These are phyloP conservation scores for Oxalis stricta DNA, from an alignment of 441 rosid species.

Conservation along the genomic window DNA sequence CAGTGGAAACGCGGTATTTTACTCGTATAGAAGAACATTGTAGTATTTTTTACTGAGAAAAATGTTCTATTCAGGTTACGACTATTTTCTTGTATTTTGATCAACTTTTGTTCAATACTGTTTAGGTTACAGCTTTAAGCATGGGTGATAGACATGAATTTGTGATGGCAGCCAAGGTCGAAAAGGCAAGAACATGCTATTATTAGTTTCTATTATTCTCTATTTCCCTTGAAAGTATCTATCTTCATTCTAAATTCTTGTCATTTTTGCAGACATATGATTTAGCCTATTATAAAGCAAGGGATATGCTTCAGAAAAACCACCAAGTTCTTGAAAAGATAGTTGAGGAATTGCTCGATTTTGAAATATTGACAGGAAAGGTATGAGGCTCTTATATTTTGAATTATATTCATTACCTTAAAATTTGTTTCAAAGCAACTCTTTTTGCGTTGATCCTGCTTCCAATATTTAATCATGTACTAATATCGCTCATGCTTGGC, in stretches of 20 bases:
- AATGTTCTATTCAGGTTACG: neutral
- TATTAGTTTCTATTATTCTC: neutral
- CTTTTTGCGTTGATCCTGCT: neutral
- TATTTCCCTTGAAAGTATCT: neutral
- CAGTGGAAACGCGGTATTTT: conserved; percentile 58
- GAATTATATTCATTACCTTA: neutral
- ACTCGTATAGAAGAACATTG: conserved; percentile 6
- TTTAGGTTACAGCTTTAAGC: conserved; percentile 67
- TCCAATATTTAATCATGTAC: neutral
- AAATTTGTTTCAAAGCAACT: conserved; percentile 6
- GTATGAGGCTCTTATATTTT: conserved; percentile 23
- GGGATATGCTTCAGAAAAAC: conserved; percentile 68
- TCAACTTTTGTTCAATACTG: conserved; percentile 3
- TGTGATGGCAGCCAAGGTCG: conserved; percentile 86
- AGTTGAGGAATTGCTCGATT: conserved; percentile 84
- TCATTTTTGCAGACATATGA: conserved; percentile 51
- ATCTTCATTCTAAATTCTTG: neutral
- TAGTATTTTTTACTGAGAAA: neutral
- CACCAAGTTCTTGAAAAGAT: conserved; percentile 69
- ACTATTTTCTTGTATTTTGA: neutral
- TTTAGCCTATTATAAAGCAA: conserved; percentile 69
- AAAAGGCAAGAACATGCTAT: conserved; percentile 37
- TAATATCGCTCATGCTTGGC: conserved; percentile 1
- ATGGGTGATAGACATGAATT: conserved; percentile 77
- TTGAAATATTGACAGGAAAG: conserved; percentile 81